Conservation (phyloP, 371 early-diverging fungal genomes). For the Mortierella sp. region DNA sequence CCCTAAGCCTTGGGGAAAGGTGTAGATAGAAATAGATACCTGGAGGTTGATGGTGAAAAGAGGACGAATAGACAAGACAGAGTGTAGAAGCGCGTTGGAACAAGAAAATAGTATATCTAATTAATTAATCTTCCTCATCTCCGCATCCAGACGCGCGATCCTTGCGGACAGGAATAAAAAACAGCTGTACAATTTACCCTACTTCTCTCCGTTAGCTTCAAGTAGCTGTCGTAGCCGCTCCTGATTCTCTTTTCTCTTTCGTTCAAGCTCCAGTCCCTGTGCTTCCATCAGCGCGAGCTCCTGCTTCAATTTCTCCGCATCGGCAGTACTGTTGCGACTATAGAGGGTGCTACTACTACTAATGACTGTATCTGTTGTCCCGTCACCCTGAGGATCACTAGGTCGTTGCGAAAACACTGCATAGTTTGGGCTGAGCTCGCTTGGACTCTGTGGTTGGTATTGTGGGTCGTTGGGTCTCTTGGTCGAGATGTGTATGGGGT, state of each 20-base stretch:
- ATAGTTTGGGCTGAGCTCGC: background rate
- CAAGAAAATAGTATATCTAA: too few relatives aligned
- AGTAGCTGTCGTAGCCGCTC: background rate
- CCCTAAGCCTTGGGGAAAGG: constrained; percentile 13
- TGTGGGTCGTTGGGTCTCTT: background rate
- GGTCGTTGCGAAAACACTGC: background rate
- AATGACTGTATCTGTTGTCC: background rate
- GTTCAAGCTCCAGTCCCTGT: background rate
- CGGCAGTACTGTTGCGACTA: background rate
- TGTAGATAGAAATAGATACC: background rate
- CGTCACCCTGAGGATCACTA: background rate
- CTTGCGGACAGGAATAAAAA: too few relatives aligned
- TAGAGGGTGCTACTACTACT: too few relatives aligned
- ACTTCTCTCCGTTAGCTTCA: background rate
- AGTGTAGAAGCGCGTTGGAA: background rate
- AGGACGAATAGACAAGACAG: background rate
- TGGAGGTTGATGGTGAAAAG: background rate
- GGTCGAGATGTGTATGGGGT: too few relatives aligned
- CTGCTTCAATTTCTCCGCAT: background rate
- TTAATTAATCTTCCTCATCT: too few relatives aligned
- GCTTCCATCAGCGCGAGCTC: background rate
- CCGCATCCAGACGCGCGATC: too few relatives aligned
- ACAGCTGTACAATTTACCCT: background rate
- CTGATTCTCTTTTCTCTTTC: background rate
- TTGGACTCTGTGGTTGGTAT: background rate